A percentile compares a stretch with the other conserved stretches of the same genome.
Conservation (phyloP, 1,284 basidiomycete species). For the Ustilago trichophora region DNA sequence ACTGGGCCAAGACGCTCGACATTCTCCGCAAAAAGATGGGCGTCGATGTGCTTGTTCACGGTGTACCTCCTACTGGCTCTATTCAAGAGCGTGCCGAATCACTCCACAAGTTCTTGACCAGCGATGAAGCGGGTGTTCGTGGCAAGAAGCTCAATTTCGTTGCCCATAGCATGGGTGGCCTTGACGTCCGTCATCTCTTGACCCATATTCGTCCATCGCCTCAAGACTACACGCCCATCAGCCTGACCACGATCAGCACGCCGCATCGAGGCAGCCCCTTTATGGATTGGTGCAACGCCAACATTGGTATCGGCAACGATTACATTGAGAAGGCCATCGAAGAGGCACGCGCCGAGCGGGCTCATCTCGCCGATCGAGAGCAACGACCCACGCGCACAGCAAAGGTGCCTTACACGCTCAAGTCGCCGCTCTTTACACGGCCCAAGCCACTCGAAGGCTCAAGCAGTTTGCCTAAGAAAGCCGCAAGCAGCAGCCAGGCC, state of each 20-base stretch:
- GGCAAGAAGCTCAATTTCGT: slow-evolving; percentile 87
- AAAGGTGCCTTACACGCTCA: slow-evolving; percentile 58
- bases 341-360: slow-evolving; percentile 41
- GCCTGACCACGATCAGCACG: slow-evolving; percentile 88
- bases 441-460: slow-evolving; percentile 42
- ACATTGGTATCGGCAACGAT: slow-evolving; percentile 64
- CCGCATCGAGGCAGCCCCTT: slow-evolving; percentile 96
- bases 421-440: slow-evolving; percentile 58
- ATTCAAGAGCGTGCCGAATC: slow-evolving; percentile 83
- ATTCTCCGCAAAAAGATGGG: slow-evolving; percentile 84
- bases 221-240: slow-evolving; percentile 82
- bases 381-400: slow-evolving; percentile 14
- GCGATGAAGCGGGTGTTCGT: slow-evolving; percentile 71
- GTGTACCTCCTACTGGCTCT: slow-evolving; percentile 93
- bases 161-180: slow-evolving; percentile 86
- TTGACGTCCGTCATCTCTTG: slow-evolving; percentile 78
- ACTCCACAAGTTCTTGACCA: slow-evolving; percentile 77
- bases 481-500: not conserved
- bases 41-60: slow-evolving; percentile 92
- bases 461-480: slow-evolving; percentile 22
- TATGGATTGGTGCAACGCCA: slow-evolving; percentile 91
- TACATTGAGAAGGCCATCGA: slow-evolving; percentile 58
- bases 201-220: slow-evolving; percentile 78
- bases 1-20: slow-evolving; percentile 90
- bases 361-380: slow-evolving; percentile 24